Evolutionary conservation across 306 rosid species (phyloP), one percentile per base, ranked within the genome.

Genomic region (Vachellia collinsii): DNA sequence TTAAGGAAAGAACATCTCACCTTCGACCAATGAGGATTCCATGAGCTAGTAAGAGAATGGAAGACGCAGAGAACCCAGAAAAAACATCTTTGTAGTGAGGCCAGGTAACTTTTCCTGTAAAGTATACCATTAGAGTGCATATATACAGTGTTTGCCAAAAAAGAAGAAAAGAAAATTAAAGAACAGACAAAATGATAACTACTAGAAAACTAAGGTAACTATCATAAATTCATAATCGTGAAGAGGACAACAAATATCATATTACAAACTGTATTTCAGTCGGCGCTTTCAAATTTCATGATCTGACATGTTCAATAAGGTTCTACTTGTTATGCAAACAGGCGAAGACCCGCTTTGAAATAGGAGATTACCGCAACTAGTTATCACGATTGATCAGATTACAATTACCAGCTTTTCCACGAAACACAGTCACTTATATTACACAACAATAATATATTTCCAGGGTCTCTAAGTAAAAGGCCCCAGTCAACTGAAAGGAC

Each of bases 11-110:
- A 56, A 73, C 22, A 70, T 54, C 79, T 81, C 82, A 94, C 97
- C 97, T 84, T 85, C 83, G 84, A 67, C 99, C 99, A 48, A 87
- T 91, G 79, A 95, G 91, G 62, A 95, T 83, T 81, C 98, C 97
- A 61, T 77, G 63, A 38, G 93, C 93, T 61, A 89, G 72, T 73
- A 77, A 47, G 17, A 89, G 85, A 75, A 83, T 68, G 62, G 81
- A 73, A 68, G 85, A 80, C 50, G 85, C 76, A 77, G 78, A 83
- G 62, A 77, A 79, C 56, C 81, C 81, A 69, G 8, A 25, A 68
- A 86, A 80, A n/a, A 72, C 68, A 77, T 69, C 63, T 73, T 61
- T 80, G 74, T 77, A 86, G 83, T 80, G 89, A 62, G 89, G 89
- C 76, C 62, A 80, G 69, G 80, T 53, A 48, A 86, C 71, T 61